Conservation (phyloP, 2,329 filamentous ascomycete species). For the Epichloe uncinata region DNA sequence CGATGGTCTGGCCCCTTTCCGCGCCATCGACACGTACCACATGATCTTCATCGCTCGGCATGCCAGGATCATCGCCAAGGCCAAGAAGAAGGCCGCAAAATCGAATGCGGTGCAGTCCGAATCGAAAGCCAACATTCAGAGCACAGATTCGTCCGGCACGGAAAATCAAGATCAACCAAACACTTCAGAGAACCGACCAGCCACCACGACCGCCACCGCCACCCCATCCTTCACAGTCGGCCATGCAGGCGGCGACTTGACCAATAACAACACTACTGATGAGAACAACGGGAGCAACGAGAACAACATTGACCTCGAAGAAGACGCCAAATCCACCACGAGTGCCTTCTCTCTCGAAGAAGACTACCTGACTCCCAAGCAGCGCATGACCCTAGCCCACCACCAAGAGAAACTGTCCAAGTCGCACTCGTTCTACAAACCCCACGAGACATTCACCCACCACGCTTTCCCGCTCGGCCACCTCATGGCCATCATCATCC, state of each 20-base stretch:
- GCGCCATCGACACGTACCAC: conserved; percentile 72
- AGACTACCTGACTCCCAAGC: conserved; percentile 49
- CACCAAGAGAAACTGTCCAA: conserved; percentile 71
- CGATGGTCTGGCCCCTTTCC: conserved; percentile 60
- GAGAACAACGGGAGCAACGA: conserved; percentile 8
- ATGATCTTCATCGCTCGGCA: conserved; percentile 74
- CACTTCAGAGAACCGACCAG: background rate
- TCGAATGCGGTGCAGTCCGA: background rate
- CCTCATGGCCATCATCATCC: conserved; percentile 62
- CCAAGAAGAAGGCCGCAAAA: conserved; percentile 23
- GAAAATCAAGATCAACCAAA: background rate
- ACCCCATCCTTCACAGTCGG: background rate
- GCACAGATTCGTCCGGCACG: background rate
- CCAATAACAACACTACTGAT: conserved; percentile 10
- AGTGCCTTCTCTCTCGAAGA: conserved; percentile 31
- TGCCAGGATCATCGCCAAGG: conserved; percentile 22
- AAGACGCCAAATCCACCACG: conserved; percentile 22
- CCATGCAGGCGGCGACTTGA: conserved; percentile 28
- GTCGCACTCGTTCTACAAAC: conserved; percentile 81
- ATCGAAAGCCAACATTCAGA: conserved; percentile 9
- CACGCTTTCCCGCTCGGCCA: conserved; percentile 63
- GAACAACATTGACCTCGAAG: conserved; percentile 17
- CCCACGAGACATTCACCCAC: conserved; percentile 73
- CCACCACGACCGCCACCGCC: background rate
- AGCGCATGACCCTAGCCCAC: conserved; percentile 58